Conservation (phyloP, 1,284 basidiomycete genomes). For the Marasmius sp. region DNA sequence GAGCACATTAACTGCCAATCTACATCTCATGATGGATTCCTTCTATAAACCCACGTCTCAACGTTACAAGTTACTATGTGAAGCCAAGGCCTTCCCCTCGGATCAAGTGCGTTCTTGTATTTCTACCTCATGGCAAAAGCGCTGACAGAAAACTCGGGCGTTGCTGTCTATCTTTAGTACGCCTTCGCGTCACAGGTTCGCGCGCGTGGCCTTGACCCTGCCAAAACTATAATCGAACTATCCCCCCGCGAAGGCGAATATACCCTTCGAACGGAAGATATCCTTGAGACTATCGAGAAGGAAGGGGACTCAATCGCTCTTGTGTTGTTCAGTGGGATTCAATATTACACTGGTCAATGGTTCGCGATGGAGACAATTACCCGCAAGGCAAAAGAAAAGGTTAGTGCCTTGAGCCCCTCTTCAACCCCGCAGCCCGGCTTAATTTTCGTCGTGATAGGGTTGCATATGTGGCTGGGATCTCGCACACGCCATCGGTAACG, state of each 20-base stretch:
- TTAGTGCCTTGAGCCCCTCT: slow-evolving; percentile 28
- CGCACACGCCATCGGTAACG: slow-evolving; percentile 94
- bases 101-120: slow-evolving; percentile 69
- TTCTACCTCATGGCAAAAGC: not conserved
- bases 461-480: slow-evolving; percentile 95
- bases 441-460: slow-evolving; percentile 50
- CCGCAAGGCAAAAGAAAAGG: slow-evolving; percentile 79
- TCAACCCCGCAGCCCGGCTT: slow-evolving; percentile 3
- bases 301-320: slow-evolving; percentile 81
- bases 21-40: slow-evolving; percentile 91
- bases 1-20: slow-evolving; percentile 91
- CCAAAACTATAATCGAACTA: slow-evolving; percentile 77
- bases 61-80: slow-evolving; percentile 94
- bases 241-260: slow-evolving; percentile 82
- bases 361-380: slow-evolving; percentile 89
- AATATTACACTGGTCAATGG: slow-evolving; percentile 97
- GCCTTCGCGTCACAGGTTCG: slow-evolving; percentile 89
- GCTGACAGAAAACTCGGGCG: not conserved
- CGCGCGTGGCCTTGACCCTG: slow-evolving; percentile 79
- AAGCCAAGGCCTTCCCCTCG: slow-evolving; percentile 92
- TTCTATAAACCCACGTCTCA: slow-evolving; percentile 89
- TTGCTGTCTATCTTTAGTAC: slow-evolving; percentile 58
- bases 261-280: slow-evolving; percentile 88
- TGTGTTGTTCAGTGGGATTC: slow-evolving; percentile 88
- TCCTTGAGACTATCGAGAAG: slow-evolving; percentile 73